Evolutionary conservation across 306 rosid species (phyloP).

Genomic region (Ochetophila trinervis): DNA sequence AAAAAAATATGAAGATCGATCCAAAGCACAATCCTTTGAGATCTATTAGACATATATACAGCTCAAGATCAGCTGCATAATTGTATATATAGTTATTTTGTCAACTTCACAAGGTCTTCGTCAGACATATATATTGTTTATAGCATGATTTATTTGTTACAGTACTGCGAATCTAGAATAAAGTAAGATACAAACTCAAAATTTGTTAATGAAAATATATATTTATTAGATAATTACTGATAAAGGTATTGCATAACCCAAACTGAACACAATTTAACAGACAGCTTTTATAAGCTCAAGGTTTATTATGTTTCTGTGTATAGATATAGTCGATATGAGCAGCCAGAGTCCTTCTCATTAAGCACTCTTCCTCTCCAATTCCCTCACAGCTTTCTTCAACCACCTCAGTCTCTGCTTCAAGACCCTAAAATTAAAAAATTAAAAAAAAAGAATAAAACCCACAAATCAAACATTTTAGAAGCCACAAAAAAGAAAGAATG

Average conservation of each 20-base stretch:
- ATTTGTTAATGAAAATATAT: background rate
- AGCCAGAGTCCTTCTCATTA: constrained; percentile 69
- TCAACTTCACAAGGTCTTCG: background rate
- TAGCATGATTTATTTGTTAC: too few species aligned
- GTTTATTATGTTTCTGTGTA: constrained; percentile 57
- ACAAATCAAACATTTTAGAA: background rate
- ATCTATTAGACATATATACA: background rate
- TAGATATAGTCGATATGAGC: constrained; percentile 83
- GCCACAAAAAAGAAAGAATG: background rate
- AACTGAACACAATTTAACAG: background rate
- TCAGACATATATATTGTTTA: too few species aligned
- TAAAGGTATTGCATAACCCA: background rate
- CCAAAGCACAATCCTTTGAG: background rate
- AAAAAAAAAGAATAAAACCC: background rate
- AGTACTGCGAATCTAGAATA: too few species aligned
- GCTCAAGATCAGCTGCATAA: background rate
- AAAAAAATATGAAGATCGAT: background rate
- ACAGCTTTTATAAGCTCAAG: constrained; percentile 41
- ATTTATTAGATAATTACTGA: background rate
- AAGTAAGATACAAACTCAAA: background rate
- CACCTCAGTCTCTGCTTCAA: constrained; percentile 30
- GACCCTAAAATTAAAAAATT: constrained; percentile 27
- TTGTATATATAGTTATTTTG: background rate
- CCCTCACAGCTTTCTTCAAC: constrained; percentile 60
- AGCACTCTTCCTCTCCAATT: constrained; percentile 59